Evolutionary conservation across 805 yeast species (phyloP).

Genomic region (Komagataella populi): DNA sequence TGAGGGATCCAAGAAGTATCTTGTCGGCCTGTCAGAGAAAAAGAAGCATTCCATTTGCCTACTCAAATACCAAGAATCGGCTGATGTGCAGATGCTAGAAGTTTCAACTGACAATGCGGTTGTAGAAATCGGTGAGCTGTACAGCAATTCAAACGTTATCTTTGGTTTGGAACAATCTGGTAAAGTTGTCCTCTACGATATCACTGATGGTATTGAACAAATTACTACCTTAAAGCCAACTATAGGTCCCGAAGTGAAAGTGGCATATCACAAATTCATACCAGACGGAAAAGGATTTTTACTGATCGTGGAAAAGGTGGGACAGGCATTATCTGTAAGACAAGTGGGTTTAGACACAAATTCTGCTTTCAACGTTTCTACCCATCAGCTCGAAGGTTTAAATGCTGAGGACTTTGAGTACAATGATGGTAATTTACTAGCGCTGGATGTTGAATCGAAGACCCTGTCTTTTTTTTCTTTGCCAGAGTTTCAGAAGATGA

Average conservation of each 20-base stretch:
- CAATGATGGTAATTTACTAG: background rate
- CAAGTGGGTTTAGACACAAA: background rate
- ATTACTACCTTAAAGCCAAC: slow-evolving; percentile 5
- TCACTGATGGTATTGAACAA: slow-evolving; percentile 13
- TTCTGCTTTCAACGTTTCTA: background rate
- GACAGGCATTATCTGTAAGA: background rate
- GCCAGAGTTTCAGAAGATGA: slow-evolving; percentile 5
- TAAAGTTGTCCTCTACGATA: slow-evolving; percentile 14
- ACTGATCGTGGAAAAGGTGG: slow-evolving; percentile 1
- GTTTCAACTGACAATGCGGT: background rate
- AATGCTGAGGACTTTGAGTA: background rate
- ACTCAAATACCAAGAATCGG: slow-evolving; percentile 7
- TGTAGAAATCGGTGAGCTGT: background rate
- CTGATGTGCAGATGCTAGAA: background rate
- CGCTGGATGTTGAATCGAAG: slow-evolving; percentile 1
- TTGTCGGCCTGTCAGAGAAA: slow-evolving; percentile 21
- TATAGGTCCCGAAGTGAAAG: slow-evolving; percentile 9
- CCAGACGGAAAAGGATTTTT: slow-evolving; percentile 4
- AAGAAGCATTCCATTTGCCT: slow-evolving; percentile 15
- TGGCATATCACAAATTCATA: slow-evolving; percentile 10
- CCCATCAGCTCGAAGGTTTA: background rate
- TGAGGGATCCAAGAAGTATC: slow-evolving; percentile 15
- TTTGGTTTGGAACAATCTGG: slow-evolving; percentile 1
- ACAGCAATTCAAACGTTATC: background rate
- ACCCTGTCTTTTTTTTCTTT: slow-evolving; percentile 4